Evolutionary conservation across 371 early-diverging fungal genomes (phyloP), one percentile per base, ranked within the genome.

Genomic region (Apophysomyces sp.): DNA sequence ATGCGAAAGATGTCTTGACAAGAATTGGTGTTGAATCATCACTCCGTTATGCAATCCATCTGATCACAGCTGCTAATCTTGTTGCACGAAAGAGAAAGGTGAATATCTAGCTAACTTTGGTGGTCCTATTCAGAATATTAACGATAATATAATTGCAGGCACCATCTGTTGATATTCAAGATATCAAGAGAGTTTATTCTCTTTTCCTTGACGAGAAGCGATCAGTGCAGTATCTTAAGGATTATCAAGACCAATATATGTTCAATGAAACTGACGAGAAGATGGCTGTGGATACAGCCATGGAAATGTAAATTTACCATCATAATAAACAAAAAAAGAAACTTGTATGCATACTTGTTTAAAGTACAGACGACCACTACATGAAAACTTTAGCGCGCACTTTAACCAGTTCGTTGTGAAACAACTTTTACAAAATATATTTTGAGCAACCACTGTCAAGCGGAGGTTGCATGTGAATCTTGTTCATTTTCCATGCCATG

Each of bases 161-260:
- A 7, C 69, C 88, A 16, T 86, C 84, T 62, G 98, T 99, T 1
- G 95, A 94, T 64, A 89, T 95, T 8, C 86, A 86, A 34, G 98
- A 99, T 69, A 92, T 99, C 65, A 89, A 91, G 74, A 83, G 94
- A 7, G 98, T 93, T 3, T 98, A 97, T 70, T 82, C 91, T 52
- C 84, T 99, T 40, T 98, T 99, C 77, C 72, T 98, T 59, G 99
- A 99, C 63, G 96, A 99, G 76, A 92, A 93, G 76, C 87, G 99
- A 63, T 97, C 98, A 28, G 97, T 97, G 21, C 92, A 97, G 73
- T 94, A 85, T 68, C 66, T 93, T 70, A 86, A 85, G 77, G 96
- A 97, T 67, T 94, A 89, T 75, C 95, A 96, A 73, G 89, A 93
- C 54, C 91, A 95, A 81, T 97, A 89, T 77, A 87, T 98, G 90